Evolutionary conservation across 371 early-diverging fungal genomes (phyloP).

Genomic region (Encephalitozoon hellem): DNA sequence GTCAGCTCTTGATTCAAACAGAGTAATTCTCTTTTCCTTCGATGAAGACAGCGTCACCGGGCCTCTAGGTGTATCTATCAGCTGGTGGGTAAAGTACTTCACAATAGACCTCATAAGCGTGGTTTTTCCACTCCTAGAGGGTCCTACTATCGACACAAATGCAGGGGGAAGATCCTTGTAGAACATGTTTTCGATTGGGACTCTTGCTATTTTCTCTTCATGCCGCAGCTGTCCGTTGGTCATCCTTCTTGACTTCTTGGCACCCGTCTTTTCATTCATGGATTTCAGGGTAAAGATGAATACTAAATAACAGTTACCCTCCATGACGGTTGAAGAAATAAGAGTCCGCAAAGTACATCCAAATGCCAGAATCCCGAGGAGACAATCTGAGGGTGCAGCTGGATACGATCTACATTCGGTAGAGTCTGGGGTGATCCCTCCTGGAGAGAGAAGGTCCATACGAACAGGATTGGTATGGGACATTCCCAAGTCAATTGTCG

Average conservation of each 20-base stretch:
- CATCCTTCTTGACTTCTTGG: not conserved
- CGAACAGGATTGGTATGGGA: slow-evolving; percentile 37
- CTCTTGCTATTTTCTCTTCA: slow-evolving; percentile 23
- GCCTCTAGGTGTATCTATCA: slow-evolving; percentile 24
- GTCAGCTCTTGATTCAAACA: slow-evolving; percentile 63
- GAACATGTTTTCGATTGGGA: slow-evolving; percentile 48
- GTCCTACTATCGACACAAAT: slow-evolving; percentile 52
- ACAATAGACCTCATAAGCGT: slow-evolving; percentile 45
- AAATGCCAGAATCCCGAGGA: slow-evolving; percentile 32
- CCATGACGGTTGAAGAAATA: not conserved
- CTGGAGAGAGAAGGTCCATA: not conserved
- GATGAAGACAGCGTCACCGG: slow-evolving; percentile 46
- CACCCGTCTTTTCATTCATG: not conserved
- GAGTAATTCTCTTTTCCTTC: slow-evolving; percentile 40
- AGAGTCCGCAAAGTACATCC: slow-evolving; percentile 14
- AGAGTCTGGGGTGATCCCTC: slow-evolving; percentile 20
- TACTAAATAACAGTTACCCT: not conserved
- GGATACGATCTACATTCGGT: slow-evolving; percentile 49
- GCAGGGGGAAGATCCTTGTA: slow-evolving; percentile 54
- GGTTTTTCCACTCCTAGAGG: slow-evolving; percentile 50
- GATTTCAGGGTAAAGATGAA: not conserved
- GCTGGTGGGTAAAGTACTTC: slow-evolving; percentile 41
- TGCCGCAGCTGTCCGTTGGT: not conserved
- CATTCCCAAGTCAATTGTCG: slow-evolving; percentile 3
- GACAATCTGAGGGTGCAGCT: slow-evolving; percentile 51